phyloP scores from a whole-genome alignment of 2,329 filamentous ascomycete species.

The Colletotrichum filicis region DNA sequence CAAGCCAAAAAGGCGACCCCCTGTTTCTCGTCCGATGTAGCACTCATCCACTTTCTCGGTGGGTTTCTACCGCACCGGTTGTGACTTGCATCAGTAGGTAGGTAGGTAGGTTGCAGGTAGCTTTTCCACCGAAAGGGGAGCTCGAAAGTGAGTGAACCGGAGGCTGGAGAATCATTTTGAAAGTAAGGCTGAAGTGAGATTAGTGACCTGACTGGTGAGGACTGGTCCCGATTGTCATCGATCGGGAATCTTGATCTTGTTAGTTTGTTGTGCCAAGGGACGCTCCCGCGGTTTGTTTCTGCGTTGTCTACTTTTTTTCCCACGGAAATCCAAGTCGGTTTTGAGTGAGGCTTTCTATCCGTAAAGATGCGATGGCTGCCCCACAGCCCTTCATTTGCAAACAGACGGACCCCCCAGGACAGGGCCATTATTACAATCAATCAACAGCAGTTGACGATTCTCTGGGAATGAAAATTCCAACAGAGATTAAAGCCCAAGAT shows the following conservation, averaged over 20 bases:
- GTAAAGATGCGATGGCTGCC: background rate
- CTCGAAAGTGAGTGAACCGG: background rate
- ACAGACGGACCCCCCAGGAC: background rate
- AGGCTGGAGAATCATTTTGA: background rate
- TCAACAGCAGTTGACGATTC: too few relatives aligned
- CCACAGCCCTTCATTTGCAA: background rate
- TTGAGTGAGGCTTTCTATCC: background rate
- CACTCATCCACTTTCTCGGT: conserved; percentile 14
- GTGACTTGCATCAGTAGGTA: conserved; percentile 25
- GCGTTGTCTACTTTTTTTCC: background rate
- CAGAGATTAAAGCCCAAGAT: background rate
- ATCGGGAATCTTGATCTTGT: background rate
- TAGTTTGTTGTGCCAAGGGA: background rate
- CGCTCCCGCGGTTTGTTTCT: background rate
- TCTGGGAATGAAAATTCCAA: too few relatives aligned
- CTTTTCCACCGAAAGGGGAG: background rate
- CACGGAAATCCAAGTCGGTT: background rate
- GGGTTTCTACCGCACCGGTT: background rate
- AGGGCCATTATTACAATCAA: background rate
- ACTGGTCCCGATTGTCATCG: background rate
- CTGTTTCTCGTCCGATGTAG: conserved; percentile 20
- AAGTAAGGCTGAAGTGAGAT: conserved; percentile 9
- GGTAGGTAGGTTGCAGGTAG: background rate
- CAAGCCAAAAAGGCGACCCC: background rate
- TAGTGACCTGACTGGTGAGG: background rate